These are phyloP conservation scores for Macrolepiota dolichaula DNA, from an alignment of 768 basidiomycete genomes.

Conservation along the genomic window DNA sequence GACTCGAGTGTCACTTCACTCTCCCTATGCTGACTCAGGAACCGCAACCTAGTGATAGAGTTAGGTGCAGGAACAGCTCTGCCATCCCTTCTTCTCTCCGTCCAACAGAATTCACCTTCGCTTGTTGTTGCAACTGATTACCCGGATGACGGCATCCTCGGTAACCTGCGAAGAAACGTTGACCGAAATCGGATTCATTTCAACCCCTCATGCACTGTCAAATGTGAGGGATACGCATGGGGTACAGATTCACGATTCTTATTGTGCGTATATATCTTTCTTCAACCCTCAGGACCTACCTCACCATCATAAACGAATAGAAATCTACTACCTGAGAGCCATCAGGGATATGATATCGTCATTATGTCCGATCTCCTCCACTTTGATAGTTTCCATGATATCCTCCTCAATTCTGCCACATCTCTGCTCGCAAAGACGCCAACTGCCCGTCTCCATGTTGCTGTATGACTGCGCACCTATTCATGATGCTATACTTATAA, in stretches of 20 bases:
- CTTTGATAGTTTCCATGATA: conserved; percentile 58
- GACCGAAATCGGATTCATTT: conserved; percentile 41
- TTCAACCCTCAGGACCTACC: background rate
- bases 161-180: conserved; percentile 54
- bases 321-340: conserved; percentile 16
- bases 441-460: conserved; percentile 49
- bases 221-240: conserved; percentile 61
- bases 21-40: background rate
- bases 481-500: background rate
- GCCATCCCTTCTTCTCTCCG: conserved; percentile 59
- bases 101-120: conserved; percentile 38
- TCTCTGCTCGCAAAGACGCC: conserved; percentile 42
- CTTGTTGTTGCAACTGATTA: conserved; percentile 66
- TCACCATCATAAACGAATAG: conserved; percentile 10
- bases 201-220: conserved; percentile 35
- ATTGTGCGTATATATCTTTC: conserved; percentile 35
- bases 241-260: conserved; percentile 44
- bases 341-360: conserved; percentile 49
- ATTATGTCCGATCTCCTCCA: conserved; percentile 74
- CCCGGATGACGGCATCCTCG: conserved; percentile 58
- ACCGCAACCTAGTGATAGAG: conserved; percentile 50
- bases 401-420: conserved; percentile 46
- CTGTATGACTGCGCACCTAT: conserved; percentile 28
- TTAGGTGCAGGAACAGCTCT: conserved; percentile 68
- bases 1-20: background rate